These are phyloP conservation scores for Colletotrichum tropicale DNA, from an alignment of 2,329 filamentous ascomycete genomes.

Conservation along the genomic window DNA sequence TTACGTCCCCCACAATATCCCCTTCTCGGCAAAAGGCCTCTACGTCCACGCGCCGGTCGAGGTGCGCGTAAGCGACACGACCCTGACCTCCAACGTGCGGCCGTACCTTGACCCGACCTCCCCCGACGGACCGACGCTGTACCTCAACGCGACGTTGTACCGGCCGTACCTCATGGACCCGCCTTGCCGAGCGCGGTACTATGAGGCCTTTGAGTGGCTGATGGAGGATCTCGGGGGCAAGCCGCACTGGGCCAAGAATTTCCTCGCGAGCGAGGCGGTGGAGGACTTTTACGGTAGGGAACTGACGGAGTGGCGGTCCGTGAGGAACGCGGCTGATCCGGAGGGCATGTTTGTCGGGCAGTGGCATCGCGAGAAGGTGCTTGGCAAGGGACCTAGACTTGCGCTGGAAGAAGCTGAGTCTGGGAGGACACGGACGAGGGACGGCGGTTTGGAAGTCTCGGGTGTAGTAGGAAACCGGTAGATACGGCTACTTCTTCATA, in stretches of 20 bases:
- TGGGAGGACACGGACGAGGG: background rate
- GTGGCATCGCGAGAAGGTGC: conserved; percentile 80
- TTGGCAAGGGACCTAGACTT: conserved; percentile 40
- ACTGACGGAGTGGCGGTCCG: conserved; percentile 68
- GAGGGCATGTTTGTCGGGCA: conserved; percentile 89
- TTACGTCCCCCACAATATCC: conserved; percentile 72
- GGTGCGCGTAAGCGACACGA: conserved; percentile 82
- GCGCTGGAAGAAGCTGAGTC: conserved; percentile 41
- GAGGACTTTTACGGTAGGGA: conserved; percentile 71
- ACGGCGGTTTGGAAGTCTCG: background rate
- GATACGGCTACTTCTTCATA: background rate
- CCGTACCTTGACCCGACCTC: conserved; percentile 73
- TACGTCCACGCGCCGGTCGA: conserved; percentile 92
- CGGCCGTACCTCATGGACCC: conserved; percentile 80
- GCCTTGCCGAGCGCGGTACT: conserved; percentile 78
- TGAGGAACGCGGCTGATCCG: conserved; percentile 75
- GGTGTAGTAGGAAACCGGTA: background rate
- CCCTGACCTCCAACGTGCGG: conserved; percentile 36
- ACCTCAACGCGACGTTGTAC: conserved; percentile 90
- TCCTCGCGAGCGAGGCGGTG: conserved; percentile 64
- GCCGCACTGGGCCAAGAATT: conserved; percentile 96
- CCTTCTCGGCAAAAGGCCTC: conserved; percentile 77
- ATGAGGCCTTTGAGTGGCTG: conserved; percentile 87
- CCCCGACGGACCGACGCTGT: conserved; percentile 74
- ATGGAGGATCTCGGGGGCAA: conserved; percentile 84